Percentiles rank a stretch among this genome's conserved stretches.
phyloP scores from a whole-genome alignment of 78 protist genomes.

The Speleostelium caveatum region DNA sequence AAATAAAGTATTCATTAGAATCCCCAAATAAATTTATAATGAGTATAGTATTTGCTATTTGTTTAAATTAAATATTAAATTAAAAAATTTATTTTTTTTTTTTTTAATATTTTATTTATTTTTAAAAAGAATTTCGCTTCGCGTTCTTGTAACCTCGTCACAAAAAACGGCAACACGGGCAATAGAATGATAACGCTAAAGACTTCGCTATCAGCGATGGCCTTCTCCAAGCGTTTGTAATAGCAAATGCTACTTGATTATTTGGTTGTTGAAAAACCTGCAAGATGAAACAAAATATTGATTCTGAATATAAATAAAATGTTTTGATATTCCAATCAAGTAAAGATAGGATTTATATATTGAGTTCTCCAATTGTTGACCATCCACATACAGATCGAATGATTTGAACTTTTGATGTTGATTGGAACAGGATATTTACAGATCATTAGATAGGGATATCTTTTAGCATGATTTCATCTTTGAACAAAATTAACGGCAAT shows the following conservation, averaged over 20 bases:
- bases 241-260: constrained; percentile 68
- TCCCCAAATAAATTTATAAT: no score
- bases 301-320: constrained; percentile 80
- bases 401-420: constrained; percentile 64
- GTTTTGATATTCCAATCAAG: constrained; percentile 65
- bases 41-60: no score
- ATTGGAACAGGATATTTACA: constrained; percentile 11
- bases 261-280: constrained; percentile 41
- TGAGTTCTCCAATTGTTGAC: constrained; percentile 73
- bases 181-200: constrained; percentile 36
- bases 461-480: constrained; percentile 88
- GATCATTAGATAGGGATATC: constrained; percentile 51
- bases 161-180: no score
- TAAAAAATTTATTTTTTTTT: no score
- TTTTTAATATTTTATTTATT: no score
- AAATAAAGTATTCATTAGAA: no score
- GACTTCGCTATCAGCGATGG: constrained; percentile 29
- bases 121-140: no score
- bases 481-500: constrained; percentile 87
- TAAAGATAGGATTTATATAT: constrained; percentile 75
- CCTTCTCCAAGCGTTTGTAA: constrained; percentile 62
- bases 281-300: constrained; percentile 68
- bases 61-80: no score
- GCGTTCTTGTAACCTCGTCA: no score
- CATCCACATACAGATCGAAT: constrained; percentile 79